Percentiles rank a stretch among this genome's conserved stretches.
Evolutionary conservation across 208 protist genomes (phyloP).

Genomic region (Spongospora subterranea): DNA sequence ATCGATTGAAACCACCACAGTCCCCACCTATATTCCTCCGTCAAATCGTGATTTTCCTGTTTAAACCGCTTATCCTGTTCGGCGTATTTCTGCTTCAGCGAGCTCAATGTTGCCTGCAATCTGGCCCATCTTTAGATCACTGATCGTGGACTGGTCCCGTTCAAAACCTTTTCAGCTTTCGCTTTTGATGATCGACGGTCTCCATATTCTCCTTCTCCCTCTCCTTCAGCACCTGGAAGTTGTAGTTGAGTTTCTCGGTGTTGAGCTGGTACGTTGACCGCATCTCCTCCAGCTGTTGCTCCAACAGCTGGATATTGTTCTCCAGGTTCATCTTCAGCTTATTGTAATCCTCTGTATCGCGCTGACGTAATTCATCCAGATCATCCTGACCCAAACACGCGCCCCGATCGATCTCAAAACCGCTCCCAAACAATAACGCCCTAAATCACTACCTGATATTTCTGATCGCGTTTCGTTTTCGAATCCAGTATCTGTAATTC

Average conservation of each 20-base stretch:
- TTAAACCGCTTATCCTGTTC: slow-evolving; percentile 87
- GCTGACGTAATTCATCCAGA: slow-evolving; percentile 60
- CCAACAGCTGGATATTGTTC: slow-evolving; percentile 85
- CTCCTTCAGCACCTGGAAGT: slow-evolving; percentile 90
- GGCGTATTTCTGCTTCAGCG: slow-evolving; percentile 85
- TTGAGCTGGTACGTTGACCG: slow-evolving; percentile 92
- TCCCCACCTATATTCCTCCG: slow-evolving; percentile 79
- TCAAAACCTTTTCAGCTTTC: slow-evolving; percentile 81
- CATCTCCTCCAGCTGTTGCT: slow-evolving; percentile 90
- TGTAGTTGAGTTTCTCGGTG: slow-evolving; percentile 92
- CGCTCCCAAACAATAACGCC: slow-evolving; percentile 79
- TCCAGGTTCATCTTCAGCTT: slow-evolving; percentile 78
- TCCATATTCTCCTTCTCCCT: slow-evolving; percentile 90
- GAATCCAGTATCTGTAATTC: slow-evolving; percentile 85
- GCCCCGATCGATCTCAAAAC: slow-evolving; percentile 25
- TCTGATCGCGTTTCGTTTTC: slow-evolving; percentile 80
- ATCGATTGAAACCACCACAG: not conserved
- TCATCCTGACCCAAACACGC: slow-evolving; percentile 60
- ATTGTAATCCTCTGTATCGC: slow-evolving; percentile 73
- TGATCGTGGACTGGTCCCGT: not conserved
- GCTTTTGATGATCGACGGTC: slow-evolving; percentile 88
- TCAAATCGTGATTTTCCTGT: slow-evolving; percentile 88
- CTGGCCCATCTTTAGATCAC: slow-evolving; percentile 17
- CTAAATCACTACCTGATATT: slow-evolving; percentile 77
- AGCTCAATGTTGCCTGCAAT: slow-evolving; percentile 83